Base-by-base conservation (phyloP, 176 grass and related monocot genomes). In the Cocos nucifera region DNA sequence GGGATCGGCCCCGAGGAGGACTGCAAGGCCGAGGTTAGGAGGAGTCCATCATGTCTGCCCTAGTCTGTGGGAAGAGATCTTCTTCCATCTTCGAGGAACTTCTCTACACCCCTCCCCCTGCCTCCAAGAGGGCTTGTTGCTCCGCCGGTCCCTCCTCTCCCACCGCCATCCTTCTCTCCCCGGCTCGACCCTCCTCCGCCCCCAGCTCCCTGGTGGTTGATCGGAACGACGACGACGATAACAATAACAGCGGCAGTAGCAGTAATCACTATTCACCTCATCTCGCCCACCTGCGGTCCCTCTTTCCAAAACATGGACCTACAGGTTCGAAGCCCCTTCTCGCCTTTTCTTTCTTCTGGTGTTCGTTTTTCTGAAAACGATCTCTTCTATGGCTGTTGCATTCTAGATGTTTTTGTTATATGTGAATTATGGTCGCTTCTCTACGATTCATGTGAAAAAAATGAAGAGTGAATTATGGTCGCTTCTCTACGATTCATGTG, bases 91-190 rank as follows among this genome's bases (percentile, higher is more conserved):
- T 75, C 73, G 63, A 75, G 60, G 73, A 75, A 23, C 54, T 53
- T 24, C 60, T 68, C 67, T 67, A 77, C 17, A 64, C 69, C 12
- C 53, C 61, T 69, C 50, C 73, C 17, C 73, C 73, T 15, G 67
- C 77, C 9, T 73, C 77, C 59, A 86, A 86, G 73, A 78, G 83
- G 32, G 54, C 72, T 10, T 73, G 77, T 73, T 70, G 79, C 76
- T 73, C 52, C 56, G 19, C 26, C 65, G 65, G 49, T 53, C 49
- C 66, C 29, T 73, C 72, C 16, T 24, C 27, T 51, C 72, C 68
- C 69, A 49, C 73, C 18, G 59, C 65, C 62, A 19, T 56, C 62
- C 62, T 66, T 59, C 26, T 73, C 77, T 5, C 72, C 12, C 12
- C 62, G 65, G 48, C 62, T 53, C 49, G 77, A 58, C 32, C 32